Base-by-base conservation (phyloP, 352 stramenopile species). In the Elongisporangium senticosum region DNA sequence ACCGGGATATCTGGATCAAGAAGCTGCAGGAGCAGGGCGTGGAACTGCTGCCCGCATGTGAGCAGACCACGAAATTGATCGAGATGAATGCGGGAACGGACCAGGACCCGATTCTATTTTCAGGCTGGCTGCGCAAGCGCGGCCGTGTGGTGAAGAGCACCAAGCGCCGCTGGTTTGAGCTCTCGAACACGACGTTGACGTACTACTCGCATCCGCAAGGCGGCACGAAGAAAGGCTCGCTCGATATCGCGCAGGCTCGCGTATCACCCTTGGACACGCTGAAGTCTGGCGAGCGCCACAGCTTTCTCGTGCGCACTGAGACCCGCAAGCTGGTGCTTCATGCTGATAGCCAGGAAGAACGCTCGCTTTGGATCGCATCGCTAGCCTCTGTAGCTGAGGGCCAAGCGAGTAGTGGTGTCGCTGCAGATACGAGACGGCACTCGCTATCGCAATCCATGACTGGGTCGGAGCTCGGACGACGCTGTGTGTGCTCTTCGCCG, bases 101-200 rank as follows among this genome's bases (percentile, higher is more conserved):
- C 50, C 78, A 84, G 53, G 67, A 72, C 22, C 68, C 69, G 2
- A 72, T 89, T 21, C 49, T 95, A 39, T 88, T 88, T 59, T 90
- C 83, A 0, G 86, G 86, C 10, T 95, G 86, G 86, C 65, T 95
- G 26, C 77, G 80, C 8, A 95, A 95, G 64, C 83, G 85, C 52
- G 86, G 86, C 7, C 83, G 89, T 48, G 75, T 95, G 63, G 74
- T 95, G 26, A 90, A 92, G 65, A 89, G 77, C 26, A 90, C 81
- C n/a, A 93, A 95, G 72, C 80, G 86, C 7, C 73, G 86, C 8
- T 95, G 83, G 83, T 95, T 95, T 49, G 83, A 92, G 62, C 78
- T 95, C 11, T 81, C 82, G 1, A 77, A 58, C 56, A 71, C 68
- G 0, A 88, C 71, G 49, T 75, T 95, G 40, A 73, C 78, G 62